A percentile compares a stretch with the other conserved stretches of the same genome.
Conservation (phyloP, 768 basidiomycete species). For the Trametes villosa region DNA sequence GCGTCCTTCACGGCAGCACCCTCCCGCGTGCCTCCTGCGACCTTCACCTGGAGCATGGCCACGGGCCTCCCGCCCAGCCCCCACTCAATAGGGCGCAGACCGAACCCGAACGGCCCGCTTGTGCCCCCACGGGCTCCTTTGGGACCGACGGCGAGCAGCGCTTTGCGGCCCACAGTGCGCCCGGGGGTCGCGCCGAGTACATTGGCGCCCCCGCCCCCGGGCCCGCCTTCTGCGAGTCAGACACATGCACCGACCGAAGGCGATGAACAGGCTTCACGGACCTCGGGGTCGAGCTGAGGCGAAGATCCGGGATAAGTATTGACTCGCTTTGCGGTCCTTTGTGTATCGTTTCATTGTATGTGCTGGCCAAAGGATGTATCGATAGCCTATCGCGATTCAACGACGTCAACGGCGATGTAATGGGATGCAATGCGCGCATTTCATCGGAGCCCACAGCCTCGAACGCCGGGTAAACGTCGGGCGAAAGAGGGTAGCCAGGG, state of each 20-base stretch:
- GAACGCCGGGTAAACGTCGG: constrained; percentile 11
- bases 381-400: background rate
- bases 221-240: constrained; percentile 1
- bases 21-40: background rate
- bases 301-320: background rate
- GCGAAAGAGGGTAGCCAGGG: background rate
- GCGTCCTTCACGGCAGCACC: background rate
- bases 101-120: constrained; percentile 12
- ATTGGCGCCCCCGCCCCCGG: constrained; percentile 6
- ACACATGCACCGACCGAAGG: constrained; percentile 5
- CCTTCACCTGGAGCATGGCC: too few relatives aligned
- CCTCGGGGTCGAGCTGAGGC: background rate
- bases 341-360: background rate
- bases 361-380: background rate
- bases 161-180: constrained; percentile 16
- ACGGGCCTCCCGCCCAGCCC: constrained; percentile 3
- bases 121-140: constrained; percentile 25
- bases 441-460: background rate
- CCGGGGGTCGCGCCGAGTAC: background rate
- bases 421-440: background rate
- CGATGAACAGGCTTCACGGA: background rate
- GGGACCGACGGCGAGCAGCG: constrained; percentile 30
- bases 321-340: background rate
- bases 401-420: too few relatives aligned
- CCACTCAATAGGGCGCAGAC: background rate